Base-by-base conservation (phyloP, 805 yeast genomes). In the Candida ovalis region DNA sequence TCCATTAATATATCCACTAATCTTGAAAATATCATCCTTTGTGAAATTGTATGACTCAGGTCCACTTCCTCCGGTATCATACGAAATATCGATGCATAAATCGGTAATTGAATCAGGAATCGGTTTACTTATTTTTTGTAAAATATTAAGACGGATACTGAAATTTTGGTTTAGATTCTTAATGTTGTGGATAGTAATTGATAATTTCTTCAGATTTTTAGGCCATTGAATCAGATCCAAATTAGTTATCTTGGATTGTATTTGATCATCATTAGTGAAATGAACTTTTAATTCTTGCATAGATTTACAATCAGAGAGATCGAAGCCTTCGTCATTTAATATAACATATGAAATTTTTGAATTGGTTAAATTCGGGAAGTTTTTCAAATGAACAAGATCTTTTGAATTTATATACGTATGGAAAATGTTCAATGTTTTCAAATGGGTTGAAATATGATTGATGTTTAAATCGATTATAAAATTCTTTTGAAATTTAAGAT, bases 41-140 rank as follows among this genome's bases (percentile, higher is more conserved):
- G 63, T 52, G 49, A 60, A 60, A 13, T 59, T 51, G 43, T 61
- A 56, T 21, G 57, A 45, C 38, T 62, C 64, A 28, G 64, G 63
- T 13, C 63, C 64, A 1, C 64, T 58, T 12, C 64, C 64, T 4
- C 66, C 67, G 15, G 67, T 61, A 47, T 62, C 67, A 47, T 59
- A 62, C 48, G 62, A 56, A 17, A 62, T 61, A 57, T 62, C 67
- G 46, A 62, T 53, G 37, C 66, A 61, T 42, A 62, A 47, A 43
- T 62, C 67, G 36, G 51, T 44, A 45, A 61, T 54, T 17, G 67
- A 60, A 13, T 52, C 52, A 4, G 67, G 67, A 30, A 61, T 49
- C 22, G 64, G 64, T 42, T 54, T 59, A 1, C 64, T 53, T 37
- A 62, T 54, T 43, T 59, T 62, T 36, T 50, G 51, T 22, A 62